Percentiles rank a stretch among this genome's conserved stretches.
Evolutionary conservation across 2,329 filamentous ascomycete genomes (phyloP).

Genomic region (Penicillium paneum): DNA sequence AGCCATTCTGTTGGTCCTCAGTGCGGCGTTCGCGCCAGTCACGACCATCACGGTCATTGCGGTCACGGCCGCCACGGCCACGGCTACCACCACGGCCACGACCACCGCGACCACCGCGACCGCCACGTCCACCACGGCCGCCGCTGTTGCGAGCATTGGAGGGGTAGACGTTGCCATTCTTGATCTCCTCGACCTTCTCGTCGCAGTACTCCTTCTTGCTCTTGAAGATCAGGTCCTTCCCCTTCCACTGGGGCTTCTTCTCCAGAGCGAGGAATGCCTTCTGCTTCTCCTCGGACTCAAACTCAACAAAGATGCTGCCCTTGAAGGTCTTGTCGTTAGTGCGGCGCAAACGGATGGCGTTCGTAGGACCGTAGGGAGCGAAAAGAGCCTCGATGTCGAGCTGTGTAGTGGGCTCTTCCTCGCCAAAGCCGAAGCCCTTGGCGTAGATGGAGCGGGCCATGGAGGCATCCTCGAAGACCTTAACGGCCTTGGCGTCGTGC

Average conservation of each 20-base stretch:
- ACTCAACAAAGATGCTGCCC: slow-evolving; percentile 94
- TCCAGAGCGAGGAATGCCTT: slow-evolving; percentile 77
- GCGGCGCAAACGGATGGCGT: slow-evolving; percentile 82
- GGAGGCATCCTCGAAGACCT: slow-evolving; percentile 60
- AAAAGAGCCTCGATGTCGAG: slow-evolving; percentile 95
- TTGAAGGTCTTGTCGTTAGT: slow-evolving; percentile 74
- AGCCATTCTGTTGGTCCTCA: slow-evolving; percentile 45
- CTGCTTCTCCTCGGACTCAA: slow-evolving; percentile 72
- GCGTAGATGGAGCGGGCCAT: slow-evolving; percentile 79
- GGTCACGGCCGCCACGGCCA: slow-evolving; percentile 31
- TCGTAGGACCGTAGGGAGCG: slow-evolving; percentile 71
- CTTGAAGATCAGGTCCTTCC: slow-evolving; percentile 73
- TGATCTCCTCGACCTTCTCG: slow-evolving; percentile 71
- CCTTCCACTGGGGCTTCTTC: slow-evolving; percentile 80
- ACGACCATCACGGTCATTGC: slow-evolving; percentile 32
- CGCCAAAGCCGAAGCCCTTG: slow-evolving; percentile 78
- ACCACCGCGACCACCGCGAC: slow-evolving; percentile 37
- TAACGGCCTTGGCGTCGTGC: slow-evolving; percentile 53
- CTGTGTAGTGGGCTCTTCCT: slow-evolving; percentile 75
- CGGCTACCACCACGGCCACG: slow-evolving; percentile 46
- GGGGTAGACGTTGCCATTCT: slow-evolving; percentile 65
- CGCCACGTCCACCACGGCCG: slow-evolving; percentile 41
- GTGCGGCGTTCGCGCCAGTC: slow-evolving; percentile 47
- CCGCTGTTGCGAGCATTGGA: slow-evolving; percentile 31
- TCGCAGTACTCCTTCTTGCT: slow-evolving; percentile 83